These are phyloP conservation scores for Ophiostoma himal-ulmi DNA, from an alignment of 2,329 filamentous ascomycete species.

Conservation along the genomic window DNA sequence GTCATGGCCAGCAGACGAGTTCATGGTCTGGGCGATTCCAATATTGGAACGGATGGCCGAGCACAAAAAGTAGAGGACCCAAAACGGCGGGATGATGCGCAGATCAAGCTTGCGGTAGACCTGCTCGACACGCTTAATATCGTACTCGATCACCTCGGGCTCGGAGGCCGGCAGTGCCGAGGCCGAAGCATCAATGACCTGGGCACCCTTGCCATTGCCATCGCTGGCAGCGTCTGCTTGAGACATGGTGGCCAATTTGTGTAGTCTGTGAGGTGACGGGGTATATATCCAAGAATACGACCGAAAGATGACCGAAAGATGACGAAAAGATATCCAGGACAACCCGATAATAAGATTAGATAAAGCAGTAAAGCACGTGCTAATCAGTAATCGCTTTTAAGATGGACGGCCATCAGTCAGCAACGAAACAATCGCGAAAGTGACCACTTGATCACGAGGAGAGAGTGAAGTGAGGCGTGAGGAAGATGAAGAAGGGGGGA, in stretches of 20 bases:
- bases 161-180: background rate
- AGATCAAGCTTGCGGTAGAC: constrained; percentile 47
- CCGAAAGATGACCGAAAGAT: too few relatives aligned
- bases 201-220: constrained; percentile 14
- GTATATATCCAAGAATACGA: too few relatives aligned
- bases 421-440: constrained; percentile 45
- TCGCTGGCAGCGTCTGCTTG: constrained; percentile 6
- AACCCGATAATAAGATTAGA: background rate
- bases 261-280: constrained; percentile 20
- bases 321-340: constrained; percentile 22
- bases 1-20: constrained; percentile 62
- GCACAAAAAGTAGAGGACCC: constrained; percentile 86
- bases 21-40: constrained; percentile 93
- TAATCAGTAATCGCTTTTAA: background rate
- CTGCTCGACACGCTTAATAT: constrained; percentile 19
- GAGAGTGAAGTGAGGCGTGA: constrained; percentile 14
- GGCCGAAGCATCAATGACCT: background rate
- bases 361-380: background rate
- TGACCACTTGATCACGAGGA: constrained; percentile 30
- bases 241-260: constrained; percentile 14
- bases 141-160: constrained; percentile 15
- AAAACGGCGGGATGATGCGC: constrained; percentile 66
- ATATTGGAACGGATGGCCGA: constrained; percentile 89
- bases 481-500: background rate
- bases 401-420: constrained; percentile 25